phyloP scores from a whole-genome alignment of 2,329 filamentous ascomycete species.

The Colletotrichum sp. region DNA sequence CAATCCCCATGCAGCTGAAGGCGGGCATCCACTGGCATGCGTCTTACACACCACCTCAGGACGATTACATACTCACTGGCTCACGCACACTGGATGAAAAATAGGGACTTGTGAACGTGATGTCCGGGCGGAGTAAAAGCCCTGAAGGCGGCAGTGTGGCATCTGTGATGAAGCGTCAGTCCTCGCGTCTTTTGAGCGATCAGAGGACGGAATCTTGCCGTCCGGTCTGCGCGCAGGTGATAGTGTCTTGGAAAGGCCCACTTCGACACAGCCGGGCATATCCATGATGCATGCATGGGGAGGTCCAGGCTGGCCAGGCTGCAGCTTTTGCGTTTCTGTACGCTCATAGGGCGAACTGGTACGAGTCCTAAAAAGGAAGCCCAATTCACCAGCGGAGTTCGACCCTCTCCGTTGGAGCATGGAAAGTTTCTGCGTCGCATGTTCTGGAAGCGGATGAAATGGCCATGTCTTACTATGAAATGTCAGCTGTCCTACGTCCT shows the following conservation, averaged over 20 bases:
- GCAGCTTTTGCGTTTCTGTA: not conserved
- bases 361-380: not conserved
- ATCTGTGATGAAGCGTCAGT: not conserved
- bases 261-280: not conserved
- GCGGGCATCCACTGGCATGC: not conserved
- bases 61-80: not conserved
- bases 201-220: not conserved
- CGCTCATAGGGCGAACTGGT: not conserved
- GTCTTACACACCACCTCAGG: conserved; percentile 12
- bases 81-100: not conserved
- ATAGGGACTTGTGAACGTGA: not conserved
- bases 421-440: not conserved
- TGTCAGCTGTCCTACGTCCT: not conserved
- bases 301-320: not conserved
- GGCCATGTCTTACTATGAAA: not conserved
- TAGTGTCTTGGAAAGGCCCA: not conserved
- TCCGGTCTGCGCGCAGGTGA: not conserved
- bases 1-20: not conserved
- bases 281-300: not conserved
- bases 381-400: not conserved
- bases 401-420: not conserved
- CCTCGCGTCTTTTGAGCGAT: not conserved
- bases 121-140: not conserved
- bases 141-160: not conserved
- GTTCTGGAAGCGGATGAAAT: not conserved